Evolutionary conservation across 2,329 filamentous ascomycete genomes (phyloP), one percentile per base, ranked within the genome.

Genomic region (Trichoderma citrinoviride): DNA sequence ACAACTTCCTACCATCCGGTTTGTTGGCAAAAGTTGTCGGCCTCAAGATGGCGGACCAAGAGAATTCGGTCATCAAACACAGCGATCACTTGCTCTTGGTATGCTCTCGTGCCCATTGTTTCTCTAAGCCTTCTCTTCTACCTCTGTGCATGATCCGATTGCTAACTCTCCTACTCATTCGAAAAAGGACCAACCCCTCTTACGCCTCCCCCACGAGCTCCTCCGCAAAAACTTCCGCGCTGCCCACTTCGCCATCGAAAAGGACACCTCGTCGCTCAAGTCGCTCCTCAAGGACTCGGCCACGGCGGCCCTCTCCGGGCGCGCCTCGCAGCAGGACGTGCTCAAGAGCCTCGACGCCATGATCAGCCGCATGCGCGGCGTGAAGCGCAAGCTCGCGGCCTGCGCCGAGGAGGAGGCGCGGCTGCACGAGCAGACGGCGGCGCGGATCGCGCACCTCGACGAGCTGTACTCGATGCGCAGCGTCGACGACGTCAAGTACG

Each of bases 191-290:
- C 94, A 98, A 85, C 90, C 94, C 4, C 90, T 98, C 69, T 87
- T 99, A 70, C 92, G 93, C 40, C 87, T 98, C 23, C 95, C 95
- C 19, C 90, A 94, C 78, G 95, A 98, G 76, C 90, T 97, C 65
- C 88, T 96, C 23, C 90, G 93, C 64, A 94, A 95, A 76, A 98
- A 96, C 79, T 96, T 98, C 79, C 95, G 96, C 72, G 87, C 89
- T 3, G 90, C 90, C 49, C 91, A 93, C 75, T 88, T 90, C 73
- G 82, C 86, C 68, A 86, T 93, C 75, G 91, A 94, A 74, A 89
- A 88, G 74, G 87, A 91, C 70, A 87, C 85, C 67, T 82, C 83
- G 19, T 81, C 82, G 55, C 78, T 92, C 68, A 87, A 87, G 72
- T 83, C 85, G 23, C 78, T 83, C 12, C 82, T 89, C 65, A 84